These are phyloP conservation scores for Apophysomyces variabilis DNA, from an alignment of 371 early-diverging fungal genomes.

Conservation along the genomic window DNA sequence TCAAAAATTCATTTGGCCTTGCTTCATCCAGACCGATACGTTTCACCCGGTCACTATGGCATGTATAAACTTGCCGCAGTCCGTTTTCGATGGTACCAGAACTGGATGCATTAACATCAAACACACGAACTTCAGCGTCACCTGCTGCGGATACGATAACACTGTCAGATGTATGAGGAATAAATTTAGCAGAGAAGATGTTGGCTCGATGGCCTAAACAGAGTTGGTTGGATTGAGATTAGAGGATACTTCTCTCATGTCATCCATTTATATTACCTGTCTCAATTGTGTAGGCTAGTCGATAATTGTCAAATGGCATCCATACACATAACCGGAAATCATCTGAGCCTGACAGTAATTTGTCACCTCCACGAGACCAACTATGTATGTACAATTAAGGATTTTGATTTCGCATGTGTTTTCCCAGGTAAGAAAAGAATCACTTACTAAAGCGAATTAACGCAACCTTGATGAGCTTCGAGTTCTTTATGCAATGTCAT, in stretches of 20 bases:
- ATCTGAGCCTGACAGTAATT: slow-evolving; percentile 71
- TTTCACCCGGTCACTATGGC: slow-evolving; percentile 63
- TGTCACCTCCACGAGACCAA: slow-evolving; percentile 64
- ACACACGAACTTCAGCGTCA: slow-evolving; percentile 69
- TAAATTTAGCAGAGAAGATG: slow-evolving; percentile 77
- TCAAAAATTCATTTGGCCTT: slow-evolving; percentile 59
- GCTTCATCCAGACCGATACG: slow-evolving; percentile 50
- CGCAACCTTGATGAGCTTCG: slow-evolving; percentile 75
- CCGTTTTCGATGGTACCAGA: slow-evolving; percentile 12
- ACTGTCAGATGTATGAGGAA: slow-evolving; percentile 67
- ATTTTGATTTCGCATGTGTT: neutral
- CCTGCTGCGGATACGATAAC: slow-evolving; percentile 71
- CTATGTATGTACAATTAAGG: slow-evolving; percentile 16
- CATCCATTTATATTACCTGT: slow-evolving; percentile 24
- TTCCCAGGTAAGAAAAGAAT: neutral
- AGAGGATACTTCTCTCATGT: neutral
- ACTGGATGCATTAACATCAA: slow-evolving; percentile 50
- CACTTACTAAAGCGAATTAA: slow-evolving; percentile 72
- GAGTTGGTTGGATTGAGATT: neutral
- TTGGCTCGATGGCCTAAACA: slow-evolving; percentile 69
- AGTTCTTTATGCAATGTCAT: slow-evolving; percentile 48
- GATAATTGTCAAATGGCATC: slow-evolving; percentile 37
- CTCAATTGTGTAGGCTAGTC: slow-evolving; percentile 26
- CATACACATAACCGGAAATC: slow-evolving; percentile 67
- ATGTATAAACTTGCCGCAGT: slow-evolving; percentile 47